phyloP scores from a whole-genome alignment of 495 filamentous ascomycete species.

The Antarctomyces pellizariae region DNA sequence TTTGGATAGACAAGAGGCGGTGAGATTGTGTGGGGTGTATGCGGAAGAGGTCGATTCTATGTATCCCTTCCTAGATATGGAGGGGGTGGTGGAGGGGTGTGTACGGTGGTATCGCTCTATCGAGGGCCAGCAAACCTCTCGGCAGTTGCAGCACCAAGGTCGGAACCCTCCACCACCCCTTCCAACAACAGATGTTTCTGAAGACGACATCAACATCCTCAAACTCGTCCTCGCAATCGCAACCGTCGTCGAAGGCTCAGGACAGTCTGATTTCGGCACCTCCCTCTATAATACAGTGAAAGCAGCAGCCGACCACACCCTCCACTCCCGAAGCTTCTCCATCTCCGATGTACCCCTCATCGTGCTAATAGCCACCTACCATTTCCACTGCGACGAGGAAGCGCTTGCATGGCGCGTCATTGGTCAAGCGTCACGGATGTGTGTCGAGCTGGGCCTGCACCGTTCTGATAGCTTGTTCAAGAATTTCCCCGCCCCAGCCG shows the following conservation, averaged over 20 bases:
- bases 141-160: slow-evolving; percentile 31
- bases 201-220: slow-evolving; percentile 42
- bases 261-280: slow-evolving; percentile 47
- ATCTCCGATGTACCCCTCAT: slow-evolving; percentile 3
- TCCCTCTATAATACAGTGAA: slow-evolving; percentile 48
- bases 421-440: slow-evolving; percentile 50
- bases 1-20: slow-evolving; percentile 43
- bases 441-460: slow-evolving; percentile 62
- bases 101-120: slow-evolving; percentile 33
- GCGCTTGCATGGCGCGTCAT: slow-evolving; percentile 58
- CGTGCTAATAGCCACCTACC: slow-evolving; percentile 45
- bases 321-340: slow-evolving; percentile 21
- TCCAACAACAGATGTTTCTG: slow-evolving; percentile 38
- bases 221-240: slow-evolving; percentile 64
- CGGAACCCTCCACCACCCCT: slow-evolving; percentile 27
- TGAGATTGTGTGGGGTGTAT: slow-evolving; percentile 46
- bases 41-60: slow-evolving; percentile 72
- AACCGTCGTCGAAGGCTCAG: slow-evolving; percentile 47
- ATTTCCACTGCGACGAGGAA: slow-evolving; percentile 66
- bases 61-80: slow-evolving; percentile 62
- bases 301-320: slow-evolving; percentile 38
- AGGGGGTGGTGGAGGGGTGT: slow-evolving; percentile 37
- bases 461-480: slow-evolving; percentile 46
- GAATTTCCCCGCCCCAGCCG: slow-evolving; percentile 37
- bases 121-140: slow-evolving; percentile 1